A percentile compares a stretch with the other conserved stretches of the same genome.
Conservation (phyloP, 495 filamentous ascomycete genomes). For the Tuber melanosporum region DNA sequence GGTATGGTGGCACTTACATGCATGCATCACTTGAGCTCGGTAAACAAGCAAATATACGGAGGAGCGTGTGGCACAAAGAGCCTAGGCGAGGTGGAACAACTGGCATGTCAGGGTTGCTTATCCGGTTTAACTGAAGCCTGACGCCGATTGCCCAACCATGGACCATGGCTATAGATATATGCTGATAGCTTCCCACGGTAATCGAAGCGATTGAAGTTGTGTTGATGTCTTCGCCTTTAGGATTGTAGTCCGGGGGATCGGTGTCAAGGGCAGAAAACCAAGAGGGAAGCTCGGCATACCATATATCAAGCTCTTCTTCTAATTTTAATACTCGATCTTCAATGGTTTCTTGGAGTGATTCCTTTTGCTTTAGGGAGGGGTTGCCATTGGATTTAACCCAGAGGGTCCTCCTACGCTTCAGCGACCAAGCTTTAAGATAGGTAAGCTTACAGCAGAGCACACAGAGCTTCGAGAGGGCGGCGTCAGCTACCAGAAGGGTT, state of each 20-base stretch:
- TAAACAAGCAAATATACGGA: conserved; percentile 35
- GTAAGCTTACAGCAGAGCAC: conserved; percentile 37
- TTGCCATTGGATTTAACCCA: conserved; percentile 18
- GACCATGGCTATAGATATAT: conserved; percentile 33
- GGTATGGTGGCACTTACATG: conserved; percentile 26
- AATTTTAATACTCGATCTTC: conserved; percentile 27
- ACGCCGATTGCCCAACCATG: conserved; percentile 35
- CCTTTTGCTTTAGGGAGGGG: conserved; percentile 17
- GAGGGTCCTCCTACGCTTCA: conserved; percentile 30
- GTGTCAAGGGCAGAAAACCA: conserved; percentile 31
- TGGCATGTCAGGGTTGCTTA: conserved; percentile 29
- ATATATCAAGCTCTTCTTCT: conserved; percentile 29
- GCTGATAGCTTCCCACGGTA: conserved; percentile 25
- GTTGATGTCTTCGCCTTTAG: conserved; percentile 34
- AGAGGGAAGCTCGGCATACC: conserved; percentile 31
- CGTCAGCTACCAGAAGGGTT: conserved; percentile 30
- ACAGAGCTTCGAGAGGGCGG: conserved; percentile 37
- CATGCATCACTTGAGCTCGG: conserved; percentile 30
- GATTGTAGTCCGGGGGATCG: conserved; percentile 21
- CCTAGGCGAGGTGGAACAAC: conserved; percentile 29
- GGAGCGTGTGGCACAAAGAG: conserved; percentile 29
- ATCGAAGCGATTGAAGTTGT: conserved; percentile 20
- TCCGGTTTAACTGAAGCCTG: conserved; percentile 33
- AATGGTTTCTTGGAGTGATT: conserved; percentile 25
- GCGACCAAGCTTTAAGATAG: conserved; percentile 33